Percentiles rank a stretch among this genome's conserved stretches.
Evolutionary conservation across 2,329 filamentous ascomycete species (phyloP).

Genomic region (Penicillium polonicum): DNA sequence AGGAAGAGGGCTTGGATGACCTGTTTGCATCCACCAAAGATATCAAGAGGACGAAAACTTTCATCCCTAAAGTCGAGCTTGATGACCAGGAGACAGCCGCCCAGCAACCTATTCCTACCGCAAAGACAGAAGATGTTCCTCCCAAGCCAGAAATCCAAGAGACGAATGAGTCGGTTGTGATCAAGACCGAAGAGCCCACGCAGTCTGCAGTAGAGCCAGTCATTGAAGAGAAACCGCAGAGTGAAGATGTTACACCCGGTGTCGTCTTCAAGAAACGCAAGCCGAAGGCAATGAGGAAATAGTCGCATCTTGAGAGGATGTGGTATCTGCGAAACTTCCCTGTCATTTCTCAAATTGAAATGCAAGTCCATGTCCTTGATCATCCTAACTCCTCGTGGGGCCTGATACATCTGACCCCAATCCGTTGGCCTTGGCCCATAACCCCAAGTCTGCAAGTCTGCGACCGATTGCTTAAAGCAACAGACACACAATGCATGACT

Average conservation of each 20-base stretch:
- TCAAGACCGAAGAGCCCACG: constrained; percentile 32
- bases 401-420: not conserved
- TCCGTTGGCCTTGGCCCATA: not conserved
- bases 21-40: constrained; percentile 44
- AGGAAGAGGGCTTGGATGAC: constrained; percentile 44
- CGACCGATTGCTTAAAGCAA: not conserved
- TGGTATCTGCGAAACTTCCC: not conserved
- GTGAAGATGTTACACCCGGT: constrained; percentile 28
- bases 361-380: not conserved
- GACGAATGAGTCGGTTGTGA: constrained; percentile 10
- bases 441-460: not conserved
- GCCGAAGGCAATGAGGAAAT: constrained; percentile 45
- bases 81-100: constrained; percentile 15
- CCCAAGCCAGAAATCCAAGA: constrained; percentile 11
- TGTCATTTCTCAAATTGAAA: not conserved
- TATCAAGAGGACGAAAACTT: constrained; percentile 36
- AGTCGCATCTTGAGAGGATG: constrained; percentile 3
- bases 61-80: constrained; percentile 11
- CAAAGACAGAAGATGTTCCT: constrained; percentile 20
- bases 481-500: not conserved
- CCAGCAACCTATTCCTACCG: constrained; percentile 5
- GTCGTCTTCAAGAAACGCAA: constrained; percentile 53
- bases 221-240: constrained; percentile 13
- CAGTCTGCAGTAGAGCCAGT: constrained; percentile 5
- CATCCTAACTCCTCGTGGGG: too few species aligned